Evolutionary conservation across 2,329 filamentous ascomycete genomes (phyloP).

Genomic region (Fusarium tanahbumbuense): DNA sequence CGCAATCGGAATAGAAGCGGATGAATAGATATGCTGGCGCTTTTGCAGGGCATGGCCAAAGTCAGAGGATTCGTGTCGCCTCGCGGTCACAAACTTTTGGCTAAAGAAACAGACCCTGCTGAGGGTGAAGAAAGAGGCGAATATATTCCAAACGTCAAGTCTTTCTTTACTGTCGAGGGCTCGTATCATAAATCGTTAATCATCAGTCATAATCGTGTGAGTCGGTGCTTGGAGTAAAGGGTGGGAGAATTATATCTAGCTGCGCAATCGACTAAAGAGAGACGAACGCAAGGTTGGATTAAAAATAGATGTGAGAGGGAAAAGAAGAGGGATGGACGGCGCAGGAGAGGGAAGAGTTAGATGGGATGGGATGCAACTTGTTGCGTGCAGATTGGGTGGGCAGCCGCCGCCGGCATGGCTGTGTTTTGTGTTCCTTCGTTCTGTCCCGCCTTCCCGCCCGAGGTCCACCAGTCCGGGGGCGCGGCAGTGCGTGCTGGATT

Average conservation of each 20-base stretch:
- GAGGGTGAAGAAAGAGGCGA: not conserved
- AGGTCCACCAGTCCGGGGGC: not conserved
- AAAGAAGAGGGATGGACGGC: conserved; percentile 14
- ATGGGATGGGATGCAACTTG: conserved; percentile 26
- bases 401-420: conserved; percentile 37
- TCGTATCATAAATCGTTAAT: conserved; percentile 16
- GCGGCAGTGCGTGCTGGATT: not conserved
- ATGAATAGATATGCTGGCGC: conserved; percentile 9
- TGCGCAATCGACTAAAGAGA: not conserved
- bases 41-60: conserved; percentile 33
- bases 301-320: conserved; percentile 27
- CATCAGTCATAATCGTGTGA: conserved; percentile 11
- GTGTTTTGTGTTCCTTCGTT: not conserved
- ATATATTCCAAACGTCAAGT: not conserved
- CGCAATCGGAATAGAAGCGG: conserved; percentile 3
- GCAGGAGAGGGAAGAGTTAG: conserved; percentile 15
- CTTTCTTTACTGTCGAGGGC: not conserved
- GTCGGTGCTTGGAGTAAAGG: conserved; percentile 1
- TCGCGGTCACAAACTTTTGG: conserved; percentile 5
- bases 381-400: conserved; percentile 31
- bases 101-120: not conserved
- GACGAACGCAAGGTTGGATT: conserved; percentile 16
- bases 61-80: conserved; percentile 1
- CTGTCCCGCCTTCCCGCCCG: conserved; percentile 17
- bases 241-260: not conserved